Conservation (phyloP, 2,329 filamentous ascomycete species). For the Fusarium tjaetaba region DNA sequence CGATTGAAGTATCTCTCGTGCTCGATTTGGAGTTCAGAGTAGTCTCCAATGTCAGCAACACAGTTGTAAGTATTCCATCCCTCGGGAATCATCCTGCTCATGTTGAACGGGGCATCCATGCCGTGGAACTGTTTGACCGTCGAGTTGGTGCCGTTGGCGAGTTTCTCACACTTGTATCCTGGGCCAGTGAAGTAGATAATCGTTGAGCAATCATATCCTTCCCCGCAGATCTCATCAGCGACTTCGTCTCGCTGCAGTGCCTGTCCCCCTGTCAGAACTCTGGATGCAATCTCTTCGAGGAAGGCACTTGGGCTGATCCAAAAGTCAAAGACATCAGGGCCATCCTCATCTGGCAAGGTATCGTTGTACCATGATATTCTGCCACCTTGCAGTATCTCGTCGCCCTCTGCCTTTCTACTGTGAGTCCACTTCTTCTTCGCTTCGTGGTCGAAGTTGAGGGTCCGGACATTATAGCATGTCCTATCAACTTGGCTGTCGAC, state of each 20-base stretch:
- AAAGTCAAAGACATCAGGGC: conserved; percentile 22
- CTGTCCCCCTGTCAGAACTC: conserved; percentile 15
- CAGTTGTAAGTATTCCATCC: conserved; percentile 22
- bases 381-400: background rate
- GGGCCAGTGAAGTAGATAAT: conserved; percentile 22
- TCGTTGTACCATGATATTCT: conserved; percentile 21
- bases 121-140: background rate
- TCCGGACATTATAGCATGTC: conserved; percentile 12
- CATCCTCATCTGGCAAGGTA: background rate
- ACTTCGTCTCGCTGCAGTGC: conserved; percentile 21
- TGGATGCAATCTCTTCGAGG: conserved; percentile 6
- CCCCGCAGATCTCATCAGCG: conserved; percentile 7
- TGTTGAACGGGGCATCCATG: conserved; percentile 16
- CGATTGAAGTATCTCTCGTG: background rate
- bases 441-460: conserved; percentile 29
- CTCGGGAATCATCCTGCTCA: conserved; percentile 9
- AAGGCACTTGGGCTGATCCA: conserved; percentile 11
- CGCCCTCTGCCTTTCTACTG: background rate
- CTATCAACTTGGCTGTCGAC: background rate
- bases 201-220: conserved; percentile 29
- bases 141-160: background rate
- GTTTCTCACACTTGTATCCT: conserved; percentile 24
- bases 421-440: background rate
- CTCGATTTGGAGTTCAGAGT: conserved; percentile 5
- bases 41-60: conserved; percentile 18